These are phyloP conservation scores for Phytophthora litchii DNA, from an alignment of 352 stramenopile genomes.

Conservation along the genomic window DNA sequence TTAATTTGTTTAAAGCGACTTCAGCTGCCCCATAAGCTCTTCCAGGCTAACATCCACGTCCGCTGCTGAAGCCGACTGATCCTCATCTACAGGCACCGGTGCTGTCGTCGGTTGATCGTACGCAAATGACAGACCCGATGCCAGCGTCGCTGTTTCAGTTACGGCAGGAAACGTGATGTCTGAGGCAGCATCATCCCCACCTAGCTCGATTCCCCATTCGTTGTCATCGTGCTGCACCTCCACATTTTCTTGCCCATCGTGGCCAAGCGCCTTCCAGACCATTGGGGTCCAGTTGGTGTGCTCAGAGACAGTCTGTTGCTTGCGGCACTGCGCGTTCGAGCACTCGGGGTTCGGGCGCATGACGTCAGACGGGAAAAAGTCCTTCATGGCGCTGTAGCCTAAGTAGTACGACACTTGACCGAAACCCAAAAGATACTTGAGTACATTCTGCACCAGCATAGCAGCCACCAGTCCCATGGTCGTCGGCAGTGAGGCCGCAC, in stretches of 20 bases:
- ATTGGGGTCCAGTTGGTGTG: slow-evolving; percentile 71
- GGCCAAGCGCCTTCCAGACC: slow-evolving; percentile 65
- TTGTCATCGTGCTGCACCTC: slow-evolving; percentile 77
- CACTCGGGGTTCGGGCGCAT: slow-evolving; percentile 89
- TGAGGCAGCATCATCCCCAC: slow-evolving; percentile 25
- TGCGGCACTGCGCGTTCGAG: slow-evolving; percentile 74
- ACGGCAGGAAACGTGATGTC: neutral
- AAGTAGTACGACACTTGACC: slow-evolving; percentile 90
- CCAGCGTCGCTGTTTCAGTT: slow-evolving; percentile 32
- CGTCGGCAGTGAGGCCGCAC: slow-evolving; percentile 86
- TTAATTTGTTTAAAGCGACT: slow-evolving; percentile 54
- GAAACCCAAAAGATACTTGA: slow-evolving; percentile 89
- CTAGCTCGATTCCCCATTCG: slow-evolving; percentile 89
- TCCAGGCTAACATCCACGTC: slow-evolving; percentile 67
- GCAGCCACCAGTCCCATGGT: slow-evolving; percentile 91
- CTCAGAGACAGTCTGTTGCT: slow-evolving; percentile 59
- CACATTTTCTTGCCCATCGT: slow-evolving; percentile 53
- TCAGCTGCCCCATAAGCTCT: slow-evolving; percentile 82
- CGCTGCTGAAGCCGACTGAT: slow-evolving; percentile 31
- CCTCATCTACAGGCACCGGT: slow-evolving; percentile 10
- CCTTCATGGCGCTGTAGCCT: slow-evolving; percentile 87
- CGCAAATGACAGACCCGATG: slow-evolving; percentile 65
- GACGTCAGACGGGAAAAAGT: slow-evolving; percentile 86
- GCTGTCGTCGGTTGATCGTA: slow-evolving; percentile 48
- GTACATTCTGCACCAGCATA: slow-evolving; percentile 87